These are phyloP conservation scores for Penicillium soppii DNA, from an alignment of 495 filamentous ascomycete species.

Conservation along the genomic window DNA sequence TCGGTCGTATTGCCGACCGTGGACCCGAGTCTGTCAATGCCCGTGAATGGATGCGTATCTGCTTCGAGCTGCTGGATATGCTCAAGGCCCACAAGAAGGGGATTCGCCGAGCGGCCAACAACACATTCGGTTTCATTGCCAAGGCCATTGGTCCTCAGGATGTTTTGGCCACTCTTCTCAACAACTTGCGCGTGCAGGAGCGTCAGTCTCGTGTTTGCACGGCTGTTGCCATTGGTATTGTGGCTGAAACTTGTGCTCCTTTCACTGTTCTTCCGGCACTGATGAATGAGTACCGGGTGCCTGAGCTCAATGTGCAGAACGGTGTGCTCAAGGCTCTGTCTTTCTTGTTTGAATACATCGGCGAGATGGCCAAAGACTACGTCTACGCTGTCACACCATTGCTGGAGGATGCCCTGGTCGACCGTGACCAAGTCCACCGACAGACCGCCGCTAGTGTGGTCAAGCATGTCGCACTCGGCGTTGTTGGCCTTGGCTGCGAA, in stretches of 20 bases:
- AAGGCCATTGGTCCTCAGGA: constrained; percentile 99
- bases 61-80: constrained; percentile 99
- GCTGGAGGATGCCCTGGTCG: constrained; percentile 95
- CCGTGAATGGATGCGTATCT: constrained; percentile 99
- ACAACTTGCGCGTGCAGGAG: constrained; percentile 95
- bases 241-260: constrained; percentile 99
- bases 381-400: constrained; percentile 98
- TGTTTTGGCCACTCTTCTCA: constrained; percentile 91
- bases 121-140: constrained; percentile 99
- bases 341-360: constrained; percentile 99
- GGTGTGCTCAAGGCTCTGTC: constrained; percentile 96
- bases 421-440: constrained; percentile 96
- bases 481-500: constrained; percentile 96
- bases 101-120: constrained; percentile 97
- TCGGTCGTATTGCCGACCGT: constrained; percentile 96
- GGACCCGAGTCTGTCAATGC: constrained; percentile 95
- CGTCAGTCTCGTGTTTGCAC: constrained; percentile 98
- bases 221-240: constrained; percentile 97
- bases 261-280: constrained; percentile 98
- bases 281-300: constrained; percentile 99
- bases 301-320: constrained; percentile 98
- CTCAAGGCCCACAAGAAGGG: constrained; percentile 99
- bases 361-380: constrained; percentile 99
- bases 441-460: constrained; percentile 96
- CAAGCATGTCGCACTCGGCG: constrained; percentile 94